These are phyloP conservation scores for Rhizomucor miehei DNA, from an alignment of 371 early-diverging fungal genomes.

Conservation along the genomic window DNA sequence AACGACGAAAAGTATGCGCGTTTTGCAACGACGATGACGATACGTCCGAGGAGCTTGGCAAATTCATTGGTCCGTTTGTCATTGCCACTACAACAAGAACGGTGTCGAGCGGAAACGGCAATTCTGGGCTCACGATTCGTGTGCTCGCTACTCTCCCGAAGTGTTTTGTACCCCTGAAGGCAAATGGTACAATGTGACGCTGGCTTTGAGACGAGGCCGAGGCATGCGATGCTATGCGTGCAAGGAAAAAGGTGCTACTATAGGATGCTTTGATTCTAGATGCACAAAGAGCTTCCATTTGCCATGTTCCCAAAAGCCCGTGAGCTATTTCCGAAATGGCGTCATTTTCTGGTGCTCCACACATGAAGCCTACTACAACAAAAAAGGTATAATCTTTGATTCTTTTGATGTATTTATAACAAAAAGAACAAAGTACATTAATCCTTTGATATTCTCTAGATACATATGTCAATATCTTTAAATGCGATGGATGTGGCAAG, in stretches of 20 bases:
- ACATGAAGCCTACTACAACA: conserved; percentile 63
- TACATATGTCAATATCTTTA: conserved; percentile 66
- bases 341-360: conserved; percentile 84
- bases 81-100: conserved; percentile 39
- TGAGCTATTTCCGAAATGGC: conserved; percentile 72
- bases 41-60: conserved; percentile 44
- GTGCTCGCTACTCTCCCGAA: conserved; percentile 85
- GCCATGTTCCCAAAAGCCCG: conserved; percentile 73
- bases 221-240: conserved; percentile 75
- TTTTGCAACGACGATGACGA: conserved; percentile 79
- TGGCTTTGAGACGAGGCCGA: conserved; percentile 74
- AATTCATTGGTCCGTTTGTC: conserved; percentile 61
- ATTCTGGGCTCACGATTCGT: conserved; percentile 87
- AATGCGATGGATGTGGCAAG: conserved; percentile 68
- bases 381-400: conserved; percentile 41
- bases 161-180: conserved; percentile 68
- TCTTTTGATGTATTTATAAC: no score
- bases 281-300: conserved; percentile 86
- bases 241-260: conserved; percentile 82
- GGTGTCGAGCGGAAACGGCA: conserved; percentile 53
- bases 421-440: background rate
- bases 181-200: conserved; percentile 84
- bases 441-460: conserved; percentile 31
- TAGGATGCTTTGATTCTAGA: conserved; percentile 86
- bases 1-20: conserved; percentile 60